A percentile compares a stretch with the other conserved stretches of the same genome.
Evolutionary conservation across 208 protist species (phyloP).

Genomic region (Leishmania mexicana): DNA sequence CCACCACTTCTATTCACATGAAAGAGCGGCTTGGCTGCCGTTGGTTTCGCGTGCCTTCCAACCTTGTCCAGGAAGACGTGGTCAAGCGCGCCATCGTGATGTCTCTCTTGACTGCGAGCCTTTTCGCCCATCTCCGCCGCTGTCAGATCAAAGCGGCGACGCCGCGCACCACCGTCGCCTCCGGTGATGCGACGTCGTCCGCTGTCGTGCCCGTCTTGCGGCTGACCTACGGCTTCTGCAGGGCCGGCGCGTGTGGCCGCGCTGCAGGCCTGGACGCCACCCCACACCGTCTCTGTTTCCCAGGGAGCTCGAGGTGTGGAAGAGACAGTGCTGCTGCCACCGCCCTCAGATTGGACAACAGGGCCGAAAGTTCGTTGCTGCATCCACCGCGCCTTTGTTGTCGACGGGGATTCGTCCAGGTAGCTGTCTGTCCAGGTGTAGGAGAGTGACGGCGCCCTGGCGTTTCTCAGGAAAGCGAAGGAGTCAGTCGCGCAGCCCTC

Average conservation of each 20-base stretch:
- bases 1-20: background rate
- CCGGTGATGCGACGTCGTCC: no score
- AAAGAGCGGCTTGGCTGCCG: background rate
- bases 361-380: slow-evolving; percentile 38
- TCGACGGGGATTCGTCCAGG: slow-evolving; percentile 25
- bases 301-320: slow-evolving; percentile 13
- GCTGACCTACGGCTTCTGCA: background rate
- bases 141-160: slow-evolving; percentile 8
- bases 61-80: background rate
- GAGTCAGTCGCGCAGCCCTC: background rate
- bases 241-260: background rate
- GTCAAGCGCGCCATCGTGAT: background rate
- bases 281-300: slow-evolving; percentile 23
- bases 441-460: slow-evolving; percentile 17
- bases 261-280: slow-evolving; percentile 10
- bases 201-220: background rate
- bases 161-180: background rate
- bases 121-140: slow-evolving; percentile 4
- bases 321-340: slow-evolving; percentile 18
- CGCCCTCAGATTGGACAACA: slow-evolving; percentile 42
- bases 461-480: background rate
- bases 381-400: slow-evolving; percentile 38
- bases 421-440: slow-evolving; percentile 52
- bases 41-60: background rate
- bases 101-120: background rate